Evolutionary conservation across 2,329 filamentous ascomycete genomes (phyloP).

Genomic region (Colletotrichum musicola): DNA sequence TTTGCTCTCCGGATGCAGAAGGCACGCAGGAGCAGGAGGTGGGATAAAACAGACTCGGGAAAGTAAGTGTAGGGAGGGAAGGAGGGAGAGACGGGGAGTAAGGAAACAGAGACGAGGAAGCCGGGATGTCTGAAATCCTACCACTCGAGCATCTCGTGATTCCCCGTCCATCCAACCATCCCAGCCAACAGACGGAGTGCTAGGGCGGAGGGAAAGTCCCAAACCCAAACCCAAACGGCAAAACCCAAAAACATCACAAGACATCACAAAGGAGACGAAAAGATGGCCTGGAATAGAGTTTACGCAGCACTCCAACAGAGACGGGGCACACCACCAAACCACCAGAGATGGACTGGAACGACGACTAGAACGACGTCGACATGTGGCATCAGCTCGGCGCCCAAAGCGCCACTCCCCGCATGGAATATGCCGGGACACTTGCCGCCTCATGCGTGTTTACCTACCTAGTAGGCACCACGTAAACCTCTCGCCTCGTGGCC

Average conservation of each 20-base stretch:
- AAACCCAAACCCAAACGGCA: neutral
- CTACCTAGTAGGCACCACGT: neutral
- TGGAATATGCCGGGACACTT: neutral
- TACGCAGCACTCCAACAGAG: neutral
- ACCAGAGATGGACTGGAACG: neutral
- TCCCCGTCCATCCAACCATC: neutral
- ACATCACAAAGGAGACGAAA: neutral
- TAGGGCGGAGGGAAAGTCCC: neutral
- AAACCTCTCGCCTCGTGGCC: neutral
- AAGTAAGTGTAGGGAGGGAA: too few relatives aligned
- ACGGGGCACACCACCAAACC: neutral
- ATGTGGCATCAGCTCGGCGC: slow-evolving; percentile 6
- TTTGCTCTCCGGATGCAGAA: slow-evolving; percentile 20
- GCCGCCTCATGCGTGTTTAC: neutral
- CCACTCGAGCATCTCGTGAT: neutral
- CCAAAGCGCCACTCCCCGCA: slow-evolving; percentile 11
- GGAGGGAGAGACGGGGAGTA: too few relatives aligned
- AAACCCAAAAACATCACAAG: slow-evolving; percentile 3
- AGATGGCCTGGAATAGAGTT: slow-evolving; percentile 14
- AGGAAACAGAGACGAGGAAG: too few relatives aligned
- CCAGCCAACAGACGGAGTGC: too few relatives aligned
- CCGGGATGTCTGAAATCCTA: too few relatives aligned
- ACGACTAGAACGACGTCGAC: neutral
- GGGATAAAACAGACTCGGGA: neutral
- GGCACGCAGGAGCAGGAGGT: neutral